phyloP scores from a whole-genome alignment of 371 early-diverging fungal species.

The Mortierella sp. region DNA sequence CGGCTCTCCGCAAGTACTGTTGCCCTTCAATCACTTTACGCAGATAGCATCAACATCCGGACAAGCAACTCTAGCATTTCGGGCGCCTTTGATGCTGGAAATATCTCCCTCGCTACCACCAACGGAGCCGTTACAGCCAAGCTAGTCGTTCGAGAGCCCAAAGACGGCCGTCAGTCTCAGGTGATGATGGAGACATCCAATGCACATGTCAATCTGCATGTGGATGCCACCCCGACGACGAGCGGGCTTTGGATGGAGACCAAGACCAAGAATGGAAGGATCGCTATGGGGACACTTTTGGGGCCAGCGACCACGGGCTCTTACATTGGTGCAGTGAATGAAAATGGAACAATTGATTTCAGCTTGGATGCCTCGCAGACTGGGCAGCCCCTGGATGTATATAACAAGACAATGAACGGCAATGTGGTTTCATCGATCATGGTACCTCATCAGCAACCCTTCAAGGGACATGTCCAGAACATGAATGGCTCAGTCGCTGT shows the following conservation, averaged over 20 bases:
- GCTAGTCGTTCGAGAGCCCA: constrained; percentile 17
- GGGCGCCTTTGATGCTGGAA: constrained; percentile 28
- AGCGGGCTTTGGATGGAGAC: constrained; percentile 33
- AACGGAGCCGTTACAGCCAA: constrained; percentile 40
- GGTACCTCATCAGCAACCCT: constrained; percentile 31
- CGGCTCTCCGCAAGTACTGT: constrained; percentile 27
- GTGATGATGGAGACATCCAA: constrained; percentile 30
- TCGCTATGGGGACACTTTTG: constrained; percentile 30
- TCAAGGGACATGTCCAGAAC: constrained; percentile 17
- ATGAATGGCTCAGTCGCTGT: constrained; percentile 31
- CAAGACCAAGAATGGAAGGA: constrained; percentile 38
- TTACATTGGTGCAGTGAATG: constrained; percentile 11
- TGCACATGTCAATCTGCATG: constrained; percentile 30
- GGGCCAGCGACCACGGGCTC: constrained; percentile 22
- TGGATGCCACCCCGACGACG: constrained; percentile 26
- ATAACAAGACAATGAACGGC: constrained; percentile 30
- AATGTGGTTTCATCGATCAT: constrained; percentile 39
- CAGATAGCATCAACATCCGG: constrained; percentile 27
- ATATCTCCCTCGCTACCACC: constrained; percentile 23
- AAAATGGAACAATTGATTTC: constrained; percentile 39
- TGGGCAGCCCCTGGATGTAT: constrained; percentile 41
- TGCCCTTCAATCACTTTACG: constrained; percentile 33
- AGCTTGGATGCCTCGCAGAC: constrained; percentile 46
- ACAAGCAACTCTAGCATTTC: constrained; percentile 38
- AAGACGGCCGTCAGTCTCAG: constrained; percentile 18